A percentile compares a stretch with the other conserved stretches of the same genome.
These are phyloP conservation scores for Coprinopsis sp. DNA, from an alignment of 768 basidiomycete genomes.

Conservation along the genomic window DNA sequence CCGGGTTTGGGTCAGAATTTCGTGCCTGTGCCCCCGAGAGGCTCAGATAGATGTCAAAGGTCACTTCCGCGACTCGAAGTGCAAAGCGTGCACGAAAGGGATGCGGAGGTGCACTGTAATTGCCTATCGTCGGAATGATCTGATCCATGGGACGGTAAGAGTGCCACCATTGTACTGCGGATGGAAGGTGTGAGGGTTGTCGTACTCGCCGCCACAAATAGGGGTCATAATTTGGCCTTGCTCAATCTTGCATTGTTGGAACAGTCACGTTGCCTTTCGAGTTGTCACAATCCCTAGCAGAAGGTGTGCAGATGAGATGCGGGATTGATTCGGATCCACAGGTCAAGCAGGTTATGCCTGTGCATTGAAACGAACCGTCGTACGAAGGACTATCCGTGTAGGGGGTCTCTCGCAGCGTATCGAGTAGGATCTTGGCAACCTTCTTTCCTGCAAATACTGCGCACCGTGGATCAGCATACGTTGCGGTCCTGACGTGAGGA, in stretches of 20 bases:
- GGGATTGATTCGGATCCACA: background rate
- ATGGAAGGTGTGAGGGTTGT: no score
- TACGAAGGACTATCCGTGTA: background rate
- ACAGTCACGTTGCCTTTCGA: no score
- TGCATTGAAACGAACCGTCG: background rate
- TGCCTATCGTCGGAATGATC: constrained; percentile 4
- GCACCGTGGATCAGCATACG: constrained; percentile 4
- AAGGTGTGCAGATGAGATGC: background rate
- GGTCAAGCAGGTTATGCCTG: background rate
- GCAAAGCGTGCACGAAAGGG: background rate
- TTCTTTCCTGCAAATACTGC: background rate
- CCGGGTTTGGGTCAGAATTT: constrained; percentile 22
- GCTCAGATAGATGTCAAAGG: background rate
- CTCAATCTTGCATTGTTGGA: no score
- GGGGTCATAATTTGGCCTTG: constrained; percentile 9
- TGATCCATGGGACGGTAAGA: background rate
- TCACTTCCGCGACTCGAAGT: background rate
- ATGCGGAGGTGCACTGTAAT: background rate
- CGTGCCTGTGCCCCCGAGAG: background rate
- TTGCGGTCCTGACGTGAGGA: background rate
- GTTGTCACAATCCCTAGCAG: background rate
- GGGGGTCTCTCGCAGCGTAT: background rate
- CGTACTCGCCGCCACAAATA: no score
- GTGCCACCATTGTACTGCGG: constrained; percentile 7
- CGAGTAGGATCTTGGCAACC: background rate